Conservation (phyloP, 2,329 filamentous ascomycete genomes). For the Paecilomyces dactylethromorphus region DNA sequence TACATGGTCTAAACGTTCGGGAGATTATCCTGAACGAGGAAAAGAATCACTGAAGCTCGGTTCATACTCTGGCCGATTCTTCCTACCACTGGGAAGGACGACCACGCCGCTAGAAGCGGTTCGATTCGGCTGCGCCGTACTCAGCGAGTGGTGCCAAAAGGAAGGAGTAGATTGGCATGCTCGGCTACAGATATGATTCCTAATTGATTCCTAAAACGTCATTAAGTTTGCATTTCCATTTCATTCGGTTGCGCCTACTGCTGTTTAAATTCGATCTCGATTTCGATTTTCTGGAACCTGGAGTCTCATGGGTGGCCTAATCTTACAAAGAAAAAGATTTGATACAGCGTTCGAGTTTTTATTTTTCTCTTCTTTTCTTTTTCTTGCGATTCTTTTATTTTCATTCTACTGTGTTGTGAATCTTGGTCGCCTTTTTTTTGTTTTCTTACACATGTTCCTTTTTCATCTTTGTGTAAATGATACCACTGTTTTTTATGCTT, state of each 20-base stretch:
- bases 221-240: background rate
- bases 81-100: constrained; percentile 37
- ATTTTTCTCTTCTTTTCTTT: constrained; percentile 1
- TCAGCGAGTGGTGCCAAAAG: constrained; percentile 41
- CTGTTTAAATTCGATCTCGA: background rate
- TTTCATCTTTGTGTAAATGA: constrained; percentile 15
- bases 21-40: constrained; percentile 29
- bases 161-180: constrained; percentile 40
- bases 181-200: constrained; percentile 30
- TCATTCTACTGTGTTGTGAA: background rate
- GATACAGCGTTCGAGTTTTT: constrained; percentile 2
- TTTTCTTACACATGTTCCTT: constrained; percentile 2
- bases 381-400: constrained; percentile 6
- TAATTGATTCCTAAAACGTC: background rate
- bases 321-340: background rate
- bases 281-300: background rate
- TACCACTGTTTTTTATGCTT: constrained; percentile 20
- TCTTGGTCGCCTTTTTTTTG: constrained; percentile 1
- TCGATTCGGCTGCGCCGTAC: constrained; percentile 36
- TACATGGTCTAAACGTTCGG: constrained; percentile 38
- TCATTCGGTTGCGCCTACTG: background rate
- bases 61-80: constrained; percentile 31
- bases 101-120: constrained; percentile 40
- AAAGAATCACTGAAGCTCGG: constrained; percentile 26
- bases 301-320: background rate